Percentiles rank a stretch among this genome's conserved stretches.
These are phyloP conservation scores for Salix brachista DNA, from an alignment of 345 rosid species.

Conservation along the genomic window DNA sequence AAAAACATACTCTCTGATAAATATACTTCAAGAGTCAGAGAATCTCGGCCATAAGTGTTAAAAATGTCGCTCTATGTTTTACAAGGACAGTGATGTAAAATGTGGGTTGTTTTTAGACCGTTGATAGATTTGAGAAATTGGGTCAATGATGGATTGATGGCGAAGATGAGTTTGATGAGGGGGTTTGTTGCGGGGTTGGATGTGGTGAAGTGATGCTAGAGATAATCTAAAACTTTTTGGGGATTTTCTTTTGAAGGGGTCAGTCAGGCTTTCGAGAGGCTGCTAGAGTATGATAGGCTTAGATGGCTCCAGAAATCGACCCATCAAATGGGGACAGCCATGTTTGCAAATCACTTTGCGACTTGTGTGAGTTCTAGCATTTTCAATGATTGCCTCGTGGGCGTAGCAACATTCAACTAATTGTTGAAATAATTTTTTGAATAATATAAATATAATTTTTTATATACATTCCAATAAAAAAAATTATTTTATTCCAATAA, in stretches of 20 bases:
- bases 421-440: no score
- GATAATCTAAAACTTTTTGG: background rate
- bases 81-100: background rate
- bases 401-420: no score
- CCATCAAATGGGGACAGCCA: slow-evolving; percentile 19
- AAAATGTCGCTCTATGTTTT: background rate
- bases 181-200: background rate
- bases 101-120: background rate
- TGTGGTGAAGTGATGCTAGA: background rate
- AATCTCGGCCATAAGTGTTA: slow-evolving; percentile 23
- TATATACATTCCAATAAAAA: no score
- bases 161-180: background rate
- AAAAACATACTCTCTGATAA: background rate
- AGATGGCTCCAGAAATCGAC: slow-evolving; percentile 1
- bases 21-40: background rate
- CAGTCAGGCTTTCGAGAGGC: background rate
- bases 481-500: no score
- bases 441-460: no score
- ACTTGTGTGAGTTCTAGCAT: background rate
- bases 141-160: background rate
- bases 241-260: background rate
- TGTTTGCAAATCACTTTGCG: background rate
- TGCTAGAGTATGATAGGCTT: background rate
- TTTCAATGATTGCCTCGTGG: no score
- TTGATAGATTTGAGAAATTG: background rate